phyloP scores from a whole-genome alignment of 805 yeast genomes.

The Blastobotrys parvus region DNA sequence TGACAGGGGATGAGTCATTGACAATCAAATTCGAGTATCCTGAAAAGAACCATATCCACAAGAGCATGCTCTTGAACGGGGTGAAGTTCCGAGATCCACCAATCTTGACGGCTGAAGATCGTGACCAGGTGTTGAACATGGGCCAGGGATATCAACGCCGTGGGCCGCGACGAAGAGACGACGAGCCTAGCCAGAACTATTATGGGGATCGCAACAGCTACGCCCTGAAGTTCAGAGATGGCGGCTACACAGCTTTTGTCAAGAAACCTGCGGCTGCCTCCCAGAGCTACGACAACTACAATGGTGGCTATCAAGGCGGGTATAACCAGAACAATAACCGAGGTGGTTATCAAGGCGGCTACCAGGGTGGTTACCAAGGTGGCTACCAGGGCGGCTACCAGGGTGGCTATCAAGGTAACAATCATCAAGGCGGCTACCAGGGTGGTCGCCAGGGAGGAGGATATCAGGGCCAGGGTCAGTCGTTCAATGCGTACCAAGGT shows the following conservation, averaged over 20 bases:
- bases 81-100: conserved; percentile 48
- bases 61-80: conserved; percentile 80
- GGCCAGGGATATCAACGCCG: background rate
- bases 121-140: conserved; percentile 44
- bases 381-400: conserved; percentile 13
- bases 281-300: conserved; percentile 7
- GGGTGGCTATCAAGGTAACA: conserved; percentile 4
- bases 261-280: conserved; percentile 2
- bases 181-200: conserved; percentile 9
- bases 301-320: conserved; percentile 13
- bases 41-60: conserved; percentile 43
- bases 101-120: conserved; percentile 62
- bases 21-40: conserved; percentile 56
- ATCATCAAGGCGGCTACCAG: conserved; percentile 17
- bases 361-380: conserved; percentile 16
- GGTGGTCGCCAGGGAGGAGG: conserved; percentile 11
- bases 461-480: conserved; percentile 8
- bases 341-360: conserved; percentile 15
- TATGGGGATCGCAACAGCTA: conserved; percentile 4
- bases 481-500: conserved; percentile 8
- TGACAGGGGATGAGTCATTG: conserved; percentile 36
- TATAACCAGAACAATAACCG: conserved; percentile 9
- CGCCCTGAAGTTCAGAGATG: conserved; percentile 7
- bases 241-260: conserved; percentile 14
- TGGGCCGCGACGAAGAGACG: conserved; percentile 16